A percentile compares a stretch with the other conserved stretches of the same genome.
Evolutionary conservation across 2,329 filamentous ascomycete species (phyloP).

Genomic region (Colletotrichum gloeosporioides): DNA sequence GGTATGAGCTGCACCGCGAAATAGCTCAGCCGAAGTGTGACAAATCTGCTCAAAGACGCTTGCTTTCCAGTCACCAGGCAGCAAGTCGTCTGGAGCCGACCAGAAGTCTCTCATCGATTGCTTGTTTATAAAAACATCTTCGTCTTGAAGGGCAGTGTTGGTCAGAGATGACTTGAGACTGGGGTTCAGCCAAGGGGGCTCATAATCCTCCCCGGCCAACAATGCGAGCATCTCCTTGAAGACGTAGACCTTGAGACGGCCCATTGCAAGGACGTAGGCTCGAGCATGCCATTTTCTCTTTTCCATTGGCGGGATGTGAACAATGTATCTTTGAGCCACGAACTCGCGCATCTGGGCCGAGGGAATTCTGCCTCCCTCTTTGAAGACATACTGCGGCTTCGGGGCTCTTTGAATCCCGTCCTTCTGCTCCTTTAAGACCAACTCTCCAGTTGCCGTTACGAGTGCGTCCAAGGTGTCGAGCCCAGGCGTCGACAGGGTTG

Average conservation of each 20-base stretch:
- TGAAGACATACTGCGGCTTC: conserved; percentile 30
- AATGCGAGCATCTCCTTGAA: conserved; percentile 41
- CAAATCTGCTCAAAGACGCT: conserved; percentile 39
- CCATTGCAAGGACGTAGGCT: conserved; percentile 39
- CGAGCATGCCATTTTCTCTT: conserved; percentile 41
- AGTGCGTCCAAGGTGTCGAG: conserved; percentile 33
- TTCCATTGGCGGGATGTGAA: conserved; percentile 33
- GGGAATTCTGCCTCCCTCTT: conserved; percentile 37
- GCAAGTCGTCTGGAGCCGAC: conserved; percentile 30
- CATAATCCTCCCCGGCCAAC: conserved; percentile 37
- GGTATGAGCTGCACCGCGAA: conserved; percentile 37
- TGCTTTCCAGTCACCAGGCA: conserved; percentile 36
- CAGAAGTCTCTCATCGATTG: conserved; percentile 42
- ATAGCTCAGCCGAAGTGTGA: conserved; percentile 35
- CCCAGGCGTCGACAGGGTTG: conserved; percentile 29
- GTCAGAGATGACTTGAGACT: conserved; percentile 38
- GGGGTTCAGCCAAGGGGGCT: conserved; percentile 40
- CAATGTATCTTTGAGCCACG: conserved; percentile 42
- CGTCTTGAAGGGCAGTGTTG: conserved; percentile 41
- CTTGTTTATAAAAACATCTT: conserved; percentile 33
- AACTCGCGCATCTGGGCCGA: conserved; percentile 42
- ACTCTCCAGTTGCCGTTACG: conserved; percentile 30
- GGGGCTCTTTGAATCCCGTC: background rate
- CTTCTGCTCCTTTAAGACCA: conserved; percentile 18
- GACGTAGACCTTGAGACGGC: conserved; percentile 41